Conservation (phyloP, 2,329 filamentous ascomycete genomes). For the Aspergillus melleus region DNA sequence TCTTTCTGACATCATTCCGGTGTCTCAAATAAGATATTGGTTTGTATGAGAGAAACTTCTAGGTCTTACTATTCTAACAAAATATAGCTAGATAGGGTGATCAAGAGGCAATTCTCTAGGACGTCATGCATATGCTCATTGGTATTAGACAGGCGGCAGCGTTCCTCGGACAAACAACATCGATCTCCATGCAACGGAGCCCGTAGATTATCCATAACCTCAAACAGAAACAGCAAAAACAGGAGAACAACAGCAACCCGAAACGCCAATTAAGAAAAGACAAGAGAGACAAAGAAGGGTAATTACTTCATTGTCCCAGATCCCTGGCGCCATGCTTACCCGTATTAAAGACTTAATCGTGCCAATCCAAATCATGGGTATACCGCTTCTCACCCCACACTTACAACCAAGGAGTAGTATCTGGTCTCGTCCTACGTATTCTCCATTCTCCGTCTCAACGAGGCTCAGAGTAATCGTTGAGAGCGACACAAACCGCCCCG, state of each 20-base stretch:
- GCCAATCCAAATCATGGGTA: not conserved
- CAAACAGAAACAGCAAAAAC: slow-evolving; percentile 1
- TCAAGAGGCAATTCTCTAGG: too few relatives aligned
- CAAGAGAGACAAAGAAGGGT: not conserved
- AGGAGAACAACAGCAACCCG: slow-evolving; percentile 7
- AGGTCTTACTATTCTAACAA: too few relatives aligned
- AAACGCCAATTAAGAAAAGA: slow-evolving; percentile 15
- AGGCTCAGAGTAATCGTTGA: slow-evolving; percentile 73
- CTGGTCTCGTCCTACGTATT: not conserved
- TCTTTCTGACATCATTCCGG: not conserved
- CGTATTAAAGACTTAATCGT: slow-evolving; percentile 14
- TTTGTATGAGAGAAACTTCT: not conserved
- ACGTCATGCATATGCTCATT: not conserved
- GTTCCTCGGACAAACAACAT: not conserved
- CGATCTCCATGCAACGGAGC: not conserved
- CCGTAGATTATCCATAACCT: not conserved
- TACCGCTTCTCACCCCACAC: not conserved
- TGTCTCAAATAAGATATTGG: not conserved
- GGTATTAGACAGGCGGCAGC: not conserved
- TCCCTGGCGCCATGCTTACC: slow-evolving; percentile 27
- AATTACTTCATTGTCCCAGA: slow-evolving; percentile 5
- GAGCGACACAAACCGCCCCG: slow-evolving; percentile 85
- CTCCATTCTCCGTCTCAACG: slow-evolving; percentile 26
- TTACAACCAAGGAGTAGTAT: not conserved
- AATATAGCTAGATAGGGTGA: too few relatives aligned